Percentiles rank a stretch among this genome's conserved stretches.
Conservation (phyloP, 495 filamentous ascomycete genomes). For the Penicillium cataractarum region DNA sequence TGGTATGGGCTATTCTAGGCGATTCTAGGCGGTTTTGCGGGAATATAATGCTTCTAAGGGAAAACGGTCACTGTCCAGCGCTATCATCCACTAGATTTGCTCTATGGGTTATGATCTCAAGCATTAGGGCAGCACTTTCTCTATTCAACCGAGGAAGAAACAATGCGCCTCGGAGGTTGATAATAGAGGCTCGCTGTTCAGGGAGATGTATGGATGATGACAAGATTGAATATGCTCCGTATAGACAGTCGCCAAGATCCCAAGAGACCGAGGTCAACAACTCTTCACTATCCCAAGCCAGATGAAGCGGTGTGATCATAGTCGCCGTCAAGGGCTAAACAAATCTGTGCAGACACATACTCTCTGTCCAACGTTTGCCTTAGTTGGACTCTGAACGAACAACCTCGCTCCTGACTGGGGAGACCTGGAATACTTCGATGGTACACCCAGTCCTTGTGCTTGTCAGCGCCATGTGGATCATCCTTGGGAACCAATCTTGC, state of each 20-base stretch:
- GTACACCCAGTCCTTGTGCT: background rate
- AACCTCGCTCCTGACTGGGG: background rate
- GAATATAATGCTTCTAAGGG: too few species aligned
- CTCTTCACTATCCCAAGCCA: constrained; percentile 3
- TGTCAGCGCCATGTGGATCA: constrained; percentile 19
- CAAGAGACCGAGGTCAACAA: background rate
- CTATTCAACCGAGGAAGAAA: background rate
- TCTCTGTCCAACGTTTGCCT: background rate
- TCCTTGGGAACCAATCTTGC: background rate
- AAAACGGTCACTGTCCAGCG: too few species aligned
- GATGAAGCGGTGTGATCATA: constrained; percentile 1
- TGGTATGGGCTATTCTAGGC: background rate
- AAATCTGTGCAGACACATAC: background rate
- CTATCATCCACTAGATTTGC: too few species aligned
- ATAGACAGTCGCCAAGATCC: background rate
- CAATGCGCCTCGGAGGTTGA: background rate
- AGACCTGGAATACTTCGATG: background rate
- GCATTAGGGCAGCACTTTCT: too few species aligned
- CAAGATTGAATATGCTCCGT: constrained; percentile 9
- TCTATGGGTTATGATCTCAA: too few species aligned
- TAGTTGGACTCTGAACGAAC: background rate
- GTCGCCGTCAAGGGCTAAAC: background rate
- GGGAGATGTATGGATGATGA: background rate
- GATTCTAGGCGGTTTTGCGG: too few species aligned
- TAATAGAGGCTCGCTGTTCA: background rate